Percentiles rank a stretch among this genome's conserved stretches.
Evolutionary conservation across 345 rosid species (phyloP).

Genomic region (Aquilaria yunnanensis): DNA sequence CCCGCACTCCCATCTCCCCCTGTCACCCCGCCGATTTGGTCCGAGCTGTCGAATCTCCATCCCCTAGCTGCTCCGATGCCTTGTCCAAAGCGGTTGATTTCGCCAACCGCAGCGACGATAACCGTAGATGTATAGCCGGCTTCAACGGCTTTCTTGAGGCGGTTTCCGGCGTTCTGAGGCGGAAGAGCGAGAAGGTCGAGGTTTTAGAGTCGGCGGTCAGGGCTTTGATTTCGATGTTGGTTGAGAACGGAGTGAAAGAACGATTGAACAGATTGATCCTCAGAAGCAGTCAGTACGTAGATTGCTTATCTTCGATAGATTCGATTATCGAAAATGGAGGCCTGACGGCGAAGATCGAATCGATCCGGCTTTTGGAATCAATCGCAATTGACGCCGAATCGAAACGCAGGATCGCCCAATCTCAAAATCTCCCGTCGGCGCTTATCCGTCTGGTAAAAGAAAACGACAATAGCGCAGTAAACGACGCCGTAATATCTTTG

Average conservation of each 20-base stretch:
- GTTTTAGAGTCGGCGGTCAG: constrained; percentile 29
- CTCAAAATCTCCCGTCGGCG: constrained; percentile 1
- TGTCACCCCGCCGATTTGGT: constrained; percentile 9
- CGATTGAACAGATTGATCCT: constrained; percentile 31
- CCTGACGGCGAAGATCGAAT: constrained; percentile 41
- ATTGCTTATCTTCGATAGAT: constrained; percentile 36
- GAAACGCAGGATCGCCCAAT: constrained; percentile 43
- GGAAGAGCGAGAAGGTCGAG: constrained; percentile 21
- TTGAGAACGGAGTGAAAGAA: constrained; percentile 31
- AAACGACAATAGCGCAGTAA: constrained; percentile 31
- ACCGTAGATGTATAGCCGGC: constrained; percentile 36
- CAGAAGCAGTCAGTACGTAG: constrained; percentile 16
- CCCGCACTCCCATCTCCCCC: constrained; percentile 28
- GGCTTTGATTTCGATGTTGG: constrained; percentile 33
- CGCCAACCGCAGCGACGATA: constrained; percentile 42
- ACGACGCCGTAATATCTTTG: constrained; percentile 47
- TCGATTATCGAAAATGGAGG: constrained; percentile 36
- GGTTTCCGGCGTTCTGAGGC: constrained; percentile 34
- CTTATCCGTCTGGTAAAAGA: constrained; percentile 9
- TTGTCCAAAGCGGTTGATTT: constrained; percentile 33
- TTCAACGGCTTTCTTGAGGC: constrained; percentile 32
- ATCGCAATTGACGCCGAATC: constrained; percentile 45
- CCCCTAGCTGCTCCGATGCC: constrained; percentile 11
- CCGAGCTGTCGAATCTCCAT: constrained; percentile 11
- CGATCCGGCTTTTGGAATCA: constrained; percentile 51